A percentile compares a stretch with the other conserved stretches of the same genome.
These are phyloP conservation scores for Ceratobasidium sp. DNA, from an alignment of 1,284 basidiomycete species.

Conservation along the genomic window DNA sequence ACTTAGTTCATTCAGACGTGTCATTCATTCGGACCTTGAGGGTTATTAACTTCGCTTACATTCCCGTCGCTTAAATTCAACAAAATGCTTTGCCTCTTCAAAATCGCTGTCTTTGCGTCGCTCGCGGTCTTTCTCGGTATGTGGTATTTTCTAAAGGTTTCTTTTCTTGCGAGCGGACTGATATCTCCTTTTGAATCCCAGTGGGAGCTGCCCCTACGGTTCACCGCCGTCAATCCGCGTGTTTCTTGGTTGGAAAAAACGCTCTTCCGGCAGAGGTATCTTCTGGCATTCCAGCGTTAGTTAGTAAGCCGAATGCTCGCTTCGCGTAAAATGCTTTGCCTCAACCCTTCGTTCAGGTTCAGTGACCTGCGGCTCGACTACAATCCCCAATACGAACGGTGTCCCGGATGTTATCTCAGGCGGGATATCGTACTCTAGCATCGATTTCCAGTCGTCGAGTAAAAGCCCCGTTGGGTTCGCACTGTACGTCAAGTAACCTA, in stretches of 20 bases:
- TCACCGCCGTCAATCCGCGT: constrained; percentile 45
- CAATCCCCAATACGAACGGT: constrained; percentile 38
- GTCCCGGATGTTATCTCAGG: constrained; percentile 49
- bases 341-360: background rate
- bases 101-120: constrained; percentile 8
- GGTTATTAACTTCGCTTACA: constrained; percentile 33
- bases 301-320: constrained; percentile 25
- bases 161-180: background rate
- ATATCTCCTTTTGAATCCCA: background rate
- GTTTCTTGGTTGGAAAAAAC: constrained; percentile 47
- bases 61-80: background rate
- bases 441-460: constrained; percentile 48
- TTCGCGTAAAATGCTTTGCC: background rate
- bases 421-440: constrained; percentile 46
- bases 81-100: constrained; percentile 26
- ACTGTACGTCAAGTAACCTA: constrained; percentile 28
- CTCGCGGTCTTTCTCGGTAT: constrained; percentile 13
- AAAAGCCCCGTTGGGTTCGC: constrained; percentile 49
- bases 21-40: constrained; percentile 41
- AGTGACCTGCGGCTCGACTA: constrained; percentile 11
- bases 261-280: constrained; percentile 48
- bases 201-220: constrained; percentile 21
- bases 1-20: constrained; percentile 27
- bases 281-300: constrained; percentile 33
- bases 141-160: background rate